Evolutionary conservation across 192 early-diverging fungal genomes (phyloP).

Genomic region (Linnemannia exigua): DNA sequence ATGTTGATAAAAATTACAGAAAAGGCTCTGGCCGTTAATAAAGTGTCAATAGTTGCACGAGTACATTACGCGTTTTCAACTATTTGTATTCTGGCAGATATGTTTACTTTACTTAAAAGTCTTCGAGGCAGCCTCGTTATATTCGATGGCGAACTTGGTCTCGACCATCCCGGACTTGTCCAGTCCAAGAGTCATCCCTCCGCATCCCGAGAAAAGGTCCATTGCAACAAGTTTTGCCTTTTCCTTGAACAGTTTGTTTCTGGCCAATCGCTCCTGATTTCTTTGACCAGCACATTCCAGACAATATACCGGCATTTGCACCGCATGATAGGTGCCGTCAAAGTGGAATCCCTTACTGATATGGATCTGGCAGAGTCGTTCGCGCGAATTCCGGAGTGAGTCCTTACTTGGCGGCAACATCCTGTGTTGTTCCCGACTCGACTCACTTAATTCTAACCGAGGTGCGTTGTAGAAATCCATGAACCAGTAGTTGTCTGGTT

Average conservation of each 20-base stretch:
- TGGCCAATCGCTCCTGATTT: background rate
- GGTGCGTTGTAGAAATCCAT: slow-evolving; percentile 2
- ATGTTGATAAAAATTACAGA: background rate
- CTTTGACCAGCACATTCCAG: slow-evolving; percentile 38
- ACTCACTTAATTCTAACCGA: background rate
- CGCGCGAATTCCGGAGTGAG: background rate
- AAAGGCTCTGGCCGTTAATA: slow-evolving; percentile 5
- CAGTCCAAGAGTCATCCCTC: slow-evolving; percentile 76
- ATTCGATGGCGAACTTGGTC: slow-evolving; percentile 76
- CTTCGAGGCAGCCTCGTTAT: slow-evolving; percentile 66
- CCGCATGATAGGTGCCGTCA: background rate
- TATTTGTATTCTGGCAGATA: background rate
- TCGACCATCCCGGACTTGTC: slow-evolving; percentile 69
- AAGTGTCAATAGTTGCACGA: background rate
- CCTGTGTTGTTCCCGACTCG: background rate
- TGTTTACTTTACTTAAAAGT: slow-evolving; percentile 65
- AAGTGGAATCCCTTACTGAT: slow-evolving; percentile 36
- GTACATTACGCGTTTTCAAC: background rate
- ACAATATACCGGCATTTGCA: slow-evolving; percentile 20
- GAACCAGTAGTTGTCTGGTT: slow-evolving; percentile 15
- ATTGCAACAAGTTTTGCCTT: slow-evolving; percentile 63
- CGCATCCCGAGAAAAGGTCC: slow-evolving; percentile 81
- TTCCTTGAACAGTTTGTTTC: background rate
- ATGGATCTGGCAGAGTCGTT: slow-evolving; percentile 28
- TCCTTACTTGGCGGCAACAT: too few species aligned